phyloP scores from a whole-genome alignment of 352 stramenopile species.

The Albugo candida region DNA sequence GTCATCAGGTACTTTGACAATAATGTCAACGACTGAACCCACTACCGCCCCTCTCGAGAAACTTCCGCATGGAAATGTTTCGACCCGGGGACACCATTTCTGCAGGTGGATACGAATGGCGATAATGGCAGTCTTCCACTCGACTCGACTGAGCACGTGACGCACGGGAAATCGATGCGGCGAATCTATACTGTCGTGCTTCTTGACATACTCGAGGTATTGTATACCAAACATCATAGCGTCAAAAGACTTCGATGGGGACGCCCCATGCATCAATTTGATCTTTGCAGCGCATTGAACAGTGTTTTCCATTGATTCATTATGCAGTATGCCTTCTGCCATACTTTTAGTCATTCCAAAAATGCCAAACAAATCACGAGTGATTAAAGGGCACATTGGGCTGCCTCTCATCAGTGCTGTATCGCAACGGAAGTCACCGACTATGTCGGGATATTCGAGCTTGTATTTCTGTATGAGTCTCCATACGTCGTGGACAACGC shows the following conservation, averaged over 20 bases:
- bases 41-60: conserved; percentile 51
- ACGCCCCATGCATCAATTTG: too few species aligned
- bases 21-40: conserved; percentile 46
- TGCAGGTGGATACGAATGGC: conserved; percentile 38
- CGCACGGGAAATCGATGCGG: conserved; percentile 6
- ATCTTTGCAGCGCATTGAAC: too few species aligned
- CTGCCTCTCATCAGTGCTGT: too few species aligned
- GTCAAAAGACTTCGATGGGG: too few species aligned
- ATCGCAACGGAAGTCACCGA: too few species aligned
- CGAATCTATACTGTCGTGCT: background rate
- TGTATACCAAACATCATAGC: conserved; percentile 16
- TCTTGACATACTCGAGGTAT: conserved; percentile 11
- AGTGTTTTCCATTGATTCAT: too few species aligned
- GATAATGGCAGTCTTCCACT: conserved; percentile 47
- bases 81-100: conserved; percentile 22
- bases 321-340: too few species aligned
- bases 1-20: conserved; percentile 20
- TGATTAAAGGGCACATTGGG: too few species aligned
- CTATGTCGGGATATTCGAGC: conserved; percentile 13
- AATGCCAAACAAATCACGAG: too few species aligned
- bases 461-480: conserved; percentile 32
- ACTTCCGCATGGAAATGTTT: conserved; percentile 45
- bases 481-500: conserved; percentile 40
- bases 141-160: conserved; percentile 24
- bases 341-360: too few species aligned